Evolutionary conservation across 2,329 filamentous ascomycete genomes (phyloP).

Genomic region (Stagonosporopsis tanaceti): DNA sequence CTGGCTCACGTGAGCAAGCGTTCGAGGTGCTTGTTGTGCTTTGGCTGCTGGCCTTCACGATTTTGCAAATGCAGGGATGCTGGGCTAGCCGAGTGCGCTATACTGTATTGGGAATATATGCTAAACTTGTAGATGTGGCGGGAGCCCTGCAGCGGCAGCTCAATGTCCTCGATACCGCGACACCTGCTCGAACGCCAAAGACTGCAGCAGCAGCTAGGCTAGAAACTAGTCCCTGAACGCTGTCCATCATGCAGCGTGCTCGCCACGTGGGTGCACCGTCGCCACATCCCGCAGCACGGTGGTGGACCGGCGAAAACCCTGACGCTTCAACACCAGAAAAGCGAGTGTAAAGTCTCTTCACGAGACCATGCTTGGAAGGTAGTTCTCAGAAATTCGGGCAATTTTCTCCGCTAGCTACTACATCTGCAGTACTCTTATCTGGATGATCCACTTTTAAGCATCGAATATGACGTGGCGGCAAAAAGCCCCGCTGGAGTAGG

Average conservation of each 20-base stretch:
- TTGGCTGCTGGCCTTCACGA: constrained; percentile 1
- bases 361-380: constrained; percentile 3
- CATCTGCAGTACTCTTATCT: constrained; percentile 11
- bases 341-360: not conserved
- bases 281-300: constrained; percentile 7
- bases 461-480: constrained; percentile 8
- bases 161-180: not conserved
- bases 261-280: constrained; percentile 7
- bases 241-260: not conserved
- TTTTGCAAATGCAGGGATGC: constrained; percentile 15
- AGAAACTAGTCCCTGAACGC: not conserved
- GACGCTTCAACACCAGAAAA: constrained; percentile 10
- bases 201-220: not conserved
- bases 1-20: constrained; percentile 12
- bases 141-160: not conserved
- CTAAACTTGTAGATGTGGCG: not conserved
- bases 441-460: constrained; percentile 12
- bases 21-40: constrained; percentile 2
- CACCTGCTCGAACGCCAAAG: not conserved
- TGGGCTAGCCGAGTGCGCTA: not conserved
- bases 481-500: not conserved
- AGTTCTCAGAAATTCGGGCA: not conserved
- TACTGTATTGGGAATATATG: not conserved
- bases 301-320: constrained; percentile 14
- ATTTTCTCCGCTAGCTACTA: constrained; percentile 16